phyloP scores from a whole-genome alignment of 2,329 filamentous ascomycete genomes.

The Botryosphaeria dothidea region DNA sequence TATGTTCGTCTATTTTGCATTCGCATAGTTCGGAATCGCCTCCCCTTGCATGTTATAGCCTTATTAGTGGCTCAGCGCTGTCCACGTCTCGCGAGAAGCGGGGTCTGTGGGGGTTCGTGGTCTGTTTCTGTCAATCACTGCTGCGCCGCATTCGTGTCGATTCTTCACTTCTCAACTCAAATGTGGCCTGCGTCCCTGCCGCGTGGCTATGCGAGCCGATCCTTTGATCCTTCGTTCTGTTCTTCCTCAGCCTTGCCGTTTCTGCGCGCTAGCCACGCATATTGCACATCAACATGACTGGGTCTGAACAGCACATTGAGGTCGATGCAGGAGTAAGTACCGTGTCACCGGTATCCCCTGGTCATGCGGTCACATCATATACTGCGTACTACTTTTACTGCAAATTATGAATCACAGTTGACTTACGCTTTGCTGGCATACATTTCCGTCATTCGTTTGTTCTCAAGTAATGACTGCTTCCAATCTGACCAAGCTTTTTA shows the following conservation, averaged over 20 bases:
- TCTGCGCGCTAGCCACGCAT: background rate
- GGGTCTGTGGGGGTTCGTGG: constrained; percentile 3
- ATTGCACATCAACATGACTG: background rate
- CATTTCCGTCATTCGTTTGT: no score
- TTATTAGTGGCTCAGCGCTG: background rate
- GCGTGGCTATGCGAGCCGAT: background rate
- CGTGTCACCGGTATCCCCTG: background rate
- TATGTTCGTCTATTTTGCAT: background rate
- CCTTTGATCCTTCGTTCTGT: background rate
- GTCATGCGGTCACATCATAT: background rate
- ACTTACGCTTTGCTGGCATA: no score
- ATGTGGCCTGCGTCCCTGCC: background rate
- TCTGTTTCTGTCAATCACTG: background rate
- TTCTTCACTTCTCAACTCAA: background rate
- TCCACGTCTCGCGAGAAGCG: constrained; percentile 4
- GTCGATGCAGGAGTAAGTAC: constrained; percentile 2
- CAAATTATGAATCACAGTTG: no score
- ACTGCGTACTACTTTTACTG: no score
- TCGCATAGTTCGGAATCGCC: background rate
- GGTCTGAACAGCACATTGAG: constrained; percentile 2
- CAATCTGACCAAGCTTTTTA: no score
- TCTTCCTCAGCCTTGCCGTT: background rate
- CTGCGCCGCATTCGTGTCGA: constrained; percentile 1
- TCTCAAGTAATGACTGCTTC: no score
- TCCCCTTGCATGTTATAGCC: background rate